Base-by-base conservation (phyloP, 768 basidiomycete species). In the Suillus ampliporus region DNA sequence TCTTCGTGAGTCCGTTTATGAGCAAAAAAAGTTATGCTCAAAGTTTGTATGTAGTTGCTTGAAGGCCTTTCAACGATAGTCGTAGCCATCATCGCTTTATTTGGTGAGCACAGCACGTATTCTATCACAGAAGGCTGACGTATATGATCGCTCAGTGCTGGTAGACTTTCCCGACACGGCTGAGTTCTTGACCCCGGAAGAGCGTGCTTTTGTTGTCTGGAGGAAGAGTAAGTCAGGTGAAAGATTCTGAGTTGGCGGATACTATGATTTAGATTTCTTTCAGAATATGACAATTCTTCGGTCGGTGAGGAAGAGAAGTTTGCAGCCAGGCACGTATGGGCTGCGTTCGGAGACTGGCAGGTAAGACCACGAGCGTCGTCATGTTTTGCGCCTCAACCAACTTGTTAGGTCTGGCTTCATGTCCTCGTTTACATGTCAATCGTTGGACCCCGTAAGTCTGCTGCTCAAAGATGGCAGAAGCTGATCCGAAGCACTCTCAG, bases 271-370 rank as follows among this genome's bases (percentile, higher is more conserved):
- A 19, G 31, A 17, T 5, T 6, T 37, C 1, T 26, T 38, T 41
- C 58, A 88, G 87, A 86, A 68, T 86, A 84, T 61, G 85, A 88
- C 68, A 85, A 85, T 10, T 31, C 44, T 15, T 54, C 54, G 34
- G 86, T 88, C 0, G 87, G 87, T 0, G 88, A 89, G 65, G 85
- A 85, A 60, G 88, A 89, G 64, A 78, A 82, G 56, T 86, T 87
- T 64, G 79, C 83, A 41, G 66, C 78, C 65, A 72, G 82, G 6
- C 85, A 88, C 68, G 65, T 89, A 26, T 77, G 78, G 74, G 78
- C 80, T 14, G 86, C 86, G 0, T 63, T 87, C 41, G 61, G 66
- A 0, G 88, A 89, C 67, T 89, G 89, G 89, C 86, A 89, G 78
- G 81, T 84, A 58, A 21, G 66, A n/a, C 63, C 17, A 0, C 13